phyloP scores from a whole-genome alignment of 192 early-diverging fungal genomes.

The Coemansia javaensis region DNA sequence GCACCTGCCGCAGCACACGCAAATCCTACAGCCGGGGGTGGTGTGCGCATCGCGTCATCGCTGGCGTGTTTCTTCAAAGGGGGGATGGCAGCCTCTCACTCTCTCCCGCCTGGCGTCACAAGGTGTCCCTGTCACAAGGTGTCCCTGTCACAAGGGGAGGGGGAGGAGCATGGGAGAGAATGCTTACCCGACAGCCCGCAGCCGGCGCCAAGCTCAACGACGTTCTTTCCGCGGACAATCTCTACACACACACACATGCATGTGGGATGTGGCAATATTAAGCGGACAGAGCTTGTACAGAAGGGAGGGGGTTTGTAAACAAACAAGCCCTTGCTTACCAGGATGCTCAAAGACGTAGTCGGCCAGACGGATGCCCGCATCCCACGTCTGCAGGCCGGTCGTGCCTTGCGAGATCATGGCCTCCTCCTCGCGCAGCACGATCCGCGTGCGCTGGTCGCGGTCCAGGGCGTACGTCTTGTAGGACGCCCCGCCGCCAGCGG shows the following conservation, averaged over 20 bases:
- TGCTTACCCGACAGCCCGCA: conserved; percentile 42
- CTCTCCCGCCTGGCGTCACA: too few species aligned
- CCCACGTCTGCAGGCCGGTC: conserved; percentile 62
- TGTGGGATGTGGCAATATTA: background rate
- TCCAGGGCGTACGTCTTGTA: conserved; percentile 48
- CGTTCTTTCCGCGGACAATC: conserved; percentile 36
- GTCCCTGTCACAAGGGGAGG: too few species aligned
- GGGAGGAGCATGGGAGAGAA: too few species aligned
- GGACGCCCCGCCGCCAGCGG: conserved; percentile 19
- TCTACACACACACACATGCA: conserved; percentile 9
- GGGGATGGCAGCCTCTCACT: too few species aligned
- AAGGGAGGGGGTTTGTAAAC: too few species aligned
- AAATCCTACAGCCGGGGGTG: conserved; percentile 49
- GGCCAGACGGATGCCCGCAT: conserved; percentile 53
- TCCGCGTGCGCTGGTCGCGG: conserved; percentile 34
- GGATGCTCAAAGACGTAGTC: conserved; percentile 52
- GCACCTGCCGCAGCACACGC: conserved; percentile 47
- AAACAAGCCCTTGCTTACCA: conserved; percentile 19
- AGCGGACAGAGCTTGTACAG: too few species aligned
- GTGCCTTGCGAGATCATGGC: conserved; percentile 56
- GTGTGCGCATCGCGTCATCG: too few species aligned
- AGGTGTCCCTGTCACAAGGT: too few species aligned
- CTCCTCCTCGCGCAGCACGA: conserved; percentile 53
- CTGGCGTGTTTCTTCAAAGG: too few species aligned
- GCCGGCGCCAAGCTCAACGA: conserved; percentile 45